Evolutionary conservation across 192 early-diverging fungal species (phyloP).

Genomic region (Diversispora eburnea): DNA sequence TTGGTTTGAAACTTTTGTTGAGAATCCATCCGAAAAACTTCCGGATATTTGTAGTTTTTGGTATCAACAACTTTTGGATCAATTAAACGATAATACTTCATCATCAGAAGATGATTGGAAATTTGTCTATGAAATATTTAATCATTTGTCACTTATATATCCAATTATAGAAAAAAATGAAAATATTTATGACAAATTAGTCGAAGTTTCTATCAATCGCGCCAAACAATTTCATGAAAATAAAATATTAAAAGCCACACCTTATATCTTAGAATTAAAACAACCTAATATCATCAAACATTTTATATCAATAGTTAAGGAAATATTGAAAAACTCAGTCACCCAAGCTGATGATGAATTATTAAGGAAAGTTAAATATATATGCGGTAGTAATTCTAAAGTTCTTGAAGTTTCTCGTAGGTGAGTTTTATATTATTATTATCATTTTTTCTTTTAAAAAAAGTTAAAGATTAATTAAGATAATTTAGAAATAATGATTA

Average conservation of each 20-base stretch:
- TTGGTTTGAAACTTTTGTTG: slow-evolving; percentile 4
- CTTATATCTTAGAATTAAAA: background rate
- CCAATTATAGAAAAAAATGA: background rate
- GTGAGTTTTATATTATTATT: background rate
- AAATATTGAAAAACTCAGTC: background rate
- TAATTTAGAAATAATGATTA: no score
- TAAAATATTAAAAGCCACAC: background rate
- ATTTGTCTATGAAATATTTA: background rate
- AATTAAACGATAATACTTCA: background rate
- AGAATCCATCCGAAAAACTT: background rate
- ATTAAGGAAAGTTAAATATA: background rate
- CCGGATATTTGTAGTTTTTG: slow-evolving; percentile 4
- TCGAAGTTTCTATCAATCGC: background rate
- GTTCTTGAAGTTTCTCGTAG: background rate
- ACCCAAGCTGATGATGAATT: background rate
- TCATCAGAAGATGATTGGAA: background rate
- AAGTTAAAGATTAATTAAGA: no score
- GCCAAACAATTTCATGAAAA: background rate
- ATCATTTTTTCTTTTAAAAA: no score
- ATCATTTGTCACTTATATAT: background rate
- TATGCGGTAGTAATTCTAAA: background rate
- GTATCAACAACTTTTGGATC: background rate
- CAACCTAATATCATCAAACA: background rate
- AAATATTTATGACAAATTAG: background rate
- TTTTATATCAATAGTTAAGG: background rate